Percentiles rank a stretch among this genome's conserved stretches.
phyloP scores from a whole-genome alignment of 306 rosid genomes.

The Casuarina cunninghamiana region DNA sequence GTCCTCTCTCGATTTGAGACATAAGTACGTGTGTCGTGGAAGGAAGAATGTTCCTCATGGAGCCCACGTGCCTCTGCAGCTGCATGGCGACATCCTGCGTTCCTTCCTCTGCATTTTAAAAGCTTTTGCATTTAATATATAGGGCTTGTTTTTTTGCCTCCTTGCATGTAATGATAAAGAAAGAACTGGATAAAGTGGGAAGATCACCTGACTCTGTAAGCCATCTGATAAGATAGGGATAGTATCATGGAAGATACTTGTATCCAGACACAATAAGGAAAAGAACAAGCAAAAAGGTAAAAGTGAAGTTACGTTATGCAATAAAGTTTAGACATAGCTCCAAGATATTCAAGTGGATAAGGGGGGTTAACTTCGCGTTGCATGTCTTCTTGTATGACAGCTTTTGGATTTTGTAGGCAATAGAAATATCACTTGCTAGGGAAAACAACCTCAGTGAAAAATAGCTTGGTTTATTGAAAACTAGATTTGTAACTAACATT shows the following conservation, averaged over 20 bases:
- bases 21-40: too few species aligned
- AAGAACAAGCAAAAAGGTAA: too few species aligned
- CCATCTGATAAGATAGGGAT: neutral
- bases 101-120: neutral
- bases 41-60: slow-evolving; percentile 9
- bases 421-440: too few species aligned
- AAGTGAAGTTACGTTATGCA: too few species aligned
- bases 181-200: neutral
- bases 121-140: neutral
- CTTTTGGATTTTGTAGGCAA: neutral
- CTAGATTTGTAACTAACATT: too few species aligned
- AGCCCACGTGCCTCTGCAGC: slow-evolving; percentile 1
- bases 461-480: too few species aligned
- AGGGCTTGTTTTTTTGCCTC: neutral
- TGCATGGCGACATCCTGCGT: slow-evolving; percentile 13
- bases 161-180: neutral
- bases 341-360: neutral
- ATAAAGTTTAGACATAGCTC: neutral
- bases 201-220: neutral
- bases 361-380: neutral
- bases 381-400: neutral
- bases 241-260: neutral
- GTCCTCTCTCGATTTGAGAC: too few species aligned
- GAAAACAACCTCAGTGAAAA: too few species aligned
- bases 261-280: too few species aligned